A percentile compares a stretch with the other conserved stretches of the same genome.
phyloP scores from a whole-genome alignment of 352 stramenopile species.

The Phytophthora foliorum region DNA sequence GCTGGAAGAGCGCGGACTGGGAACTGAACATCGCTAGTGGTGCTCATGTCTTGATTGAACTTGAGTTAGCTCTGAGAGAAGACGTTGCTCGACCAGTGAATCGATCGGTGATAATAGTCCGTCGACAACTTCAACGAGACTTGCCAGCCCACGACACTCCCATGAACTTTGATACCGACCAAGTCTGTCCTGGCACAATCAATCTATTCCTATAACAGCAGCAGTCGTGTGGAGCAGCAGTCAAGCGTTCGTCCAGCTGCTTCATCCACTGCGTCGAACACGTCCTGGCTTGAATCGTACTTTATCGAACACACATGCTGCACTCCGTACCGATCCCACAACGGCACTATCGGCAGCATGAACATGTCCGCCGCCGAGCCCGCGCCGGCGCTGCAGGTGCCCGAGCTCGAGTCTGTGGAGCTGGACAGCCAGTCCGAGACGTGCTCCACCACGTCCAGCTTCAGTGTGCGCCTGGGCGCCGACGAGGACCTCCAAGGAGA shows the following conservation, averaged over 20 bases:
- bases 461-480: conserved; percentile 20
- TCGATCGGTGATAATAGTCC: too few species aligned
- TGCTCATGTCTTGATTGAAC: too few species aligned
- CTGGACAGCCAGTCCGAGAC: conserved; percentile 37
- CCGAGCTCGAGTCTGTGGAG: conserved; percentile 41
- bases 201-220: background rate
- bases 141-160: too few species aligned
- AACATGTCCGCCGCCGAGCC: conserved; percentile 17
- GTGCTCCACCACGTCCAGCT: conserved; percentile 42
- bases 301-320: background rate
- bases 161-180: too few species aligned
- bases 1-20: too few species aligned
- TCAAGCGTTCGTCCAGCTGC: too few species aligned
- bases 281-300: background rate
- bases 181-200: background rate
- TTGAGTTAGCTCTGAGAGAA: too few species aligned
- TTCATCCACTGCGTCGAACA: background rate
- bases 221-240: background rate
- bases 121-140: conserved; percentile 13
- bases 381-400: conserved; percentile 31
- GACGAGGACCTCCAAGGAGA: conserved; percentile 4
- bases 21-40: too few species aligned
- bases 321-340: conserved; percentile 4
- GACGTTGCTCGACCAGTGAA: too few species aligned
- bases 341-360: conserved; percentile 24